These are phyloP conservation scores for Gossypium turneri DNA, from an alignment of 345 rosid genomes.

Conservation along the genomic window DNA sequence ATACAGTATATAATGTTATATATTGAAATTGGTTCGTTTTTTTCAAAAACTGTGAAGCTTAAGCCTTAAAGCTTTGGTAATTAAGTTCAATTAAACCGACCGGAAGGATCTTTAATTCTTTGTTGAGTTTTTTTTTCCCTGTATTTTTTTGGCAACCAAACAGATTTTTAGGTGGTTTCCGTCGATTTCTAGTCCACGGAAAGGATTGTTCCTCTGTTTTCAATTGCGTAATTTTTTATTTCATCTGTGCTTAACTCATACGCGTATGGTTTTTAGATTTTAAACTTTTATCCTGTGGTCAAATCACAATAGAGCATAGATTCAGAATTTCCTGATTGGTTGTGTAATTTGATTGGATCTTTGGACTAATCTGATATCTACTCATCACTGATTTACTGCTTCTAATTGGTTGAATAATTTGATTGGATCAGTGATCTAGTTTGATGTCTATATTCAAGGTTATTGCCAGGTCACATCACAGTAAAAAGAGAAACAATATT, in stretches of 20 bases:
- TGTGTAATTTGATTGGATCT: background rate
- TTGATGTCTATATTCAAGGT: background rate
- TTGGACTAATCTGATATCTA: background rate
- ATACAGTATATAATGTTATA: background rate
- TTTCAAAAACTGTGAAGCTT: background rate
- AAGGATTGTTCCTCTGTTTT: background rate
- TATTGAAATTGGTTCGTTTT: background rate
- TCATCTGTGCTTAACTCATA: background rate
- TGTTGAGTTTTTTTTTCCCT: background rate
- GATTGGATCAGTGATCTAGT: background rate
- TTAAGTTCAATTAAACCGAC: background rate
- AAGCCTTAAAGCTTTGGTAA: background rate
- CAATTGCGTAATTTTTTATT: background rate
- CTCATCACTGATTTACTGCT: background rate
- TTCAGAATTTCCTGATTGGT: background rate
- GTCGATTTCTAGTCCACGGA: background rate
- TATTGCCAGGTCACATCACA: background rate
- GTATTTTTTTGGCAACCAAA: slow-evolving; percentile 20
- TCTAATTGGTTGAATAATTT: slow-evolving; percentile 5
- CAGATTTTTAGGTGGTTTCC: slow-evolving; percentile 4
- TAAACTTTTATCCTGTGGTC: background rate
- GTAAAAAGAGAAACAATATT: background rate
- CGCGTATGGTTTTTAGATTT: background rate
- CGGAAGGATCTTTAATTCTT: too few species aligned
- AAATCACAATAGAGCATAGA: background rate